These are phyloP conservation scores for Zostera marina DNA, from an alignment of 116 monocot species.

Conservation along the genomic window DNA sequence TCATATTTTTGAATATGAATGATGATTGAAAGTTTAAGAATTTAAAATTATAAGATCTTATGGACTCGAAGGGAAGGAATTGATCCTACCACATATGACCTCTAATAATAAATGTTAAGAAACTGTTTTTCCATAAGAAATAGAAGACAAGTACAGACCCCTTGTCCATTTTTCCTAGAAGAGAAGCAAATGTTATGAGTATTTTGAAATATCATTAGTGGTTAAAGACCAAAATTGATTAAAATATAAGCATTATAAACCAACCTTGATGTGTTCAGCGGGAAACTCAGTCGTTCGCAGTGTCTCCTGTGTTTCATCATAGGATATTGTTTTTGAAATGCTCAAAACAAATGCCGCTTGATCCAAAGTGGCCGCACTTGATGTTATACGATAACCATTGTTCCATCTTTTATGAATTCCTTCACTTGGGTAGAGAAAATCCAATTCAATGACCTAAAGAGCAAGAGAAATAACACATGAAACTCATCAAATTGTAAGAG, in stretches of 20 bases:
- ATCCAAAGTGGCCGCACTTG: slow-evolving; percentile 85
- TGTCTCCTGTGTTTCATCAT: slow-evolving; percentile 94
- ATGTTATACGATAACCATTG: slow-evolving; percentile 79
- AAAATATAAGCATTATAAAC: neutral
- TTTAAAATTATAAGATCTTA: too few species aligned
- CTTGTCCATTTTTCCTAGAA: slow-evolving; percentile 57
- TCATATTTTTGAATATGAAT: too few species aligned
- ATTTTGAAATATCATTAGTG: neutral
- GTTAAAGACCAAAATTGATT: neutral
- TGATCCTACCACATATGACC: too few species aligned
- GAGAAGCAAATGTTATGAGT: neutral
- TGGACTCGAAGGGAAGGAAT: too few species aligned
- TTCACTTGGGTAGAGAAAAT: slow-evolving; percentile 90
- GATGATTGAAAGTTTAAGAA: too few species aligned
- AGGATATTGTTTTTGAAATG: slow-evolving; percentile 59
- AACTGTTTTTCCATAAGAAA: slow-evolving; percentile 48
- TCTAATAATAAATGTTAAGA: slow-evolving; percentile 11
- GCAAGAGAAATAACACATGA: neutral
- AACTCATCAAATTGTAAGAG: too few species aligned
- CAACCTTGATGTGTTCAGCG: slow-evolving; percentile 86
- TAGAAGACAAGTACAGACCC: slow-evolving; percentile 51
- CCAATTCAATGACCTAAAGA: slow-evolving; percentile 81
- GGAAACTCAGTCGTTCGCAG: slow-evolving; percentile 88
- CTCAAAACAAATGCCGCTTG: slow-evolving; percentile 91
- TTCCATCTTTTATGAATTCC: slow-evolving; percentile 91